Percentiles rank a stretch among this genome's conserved stretches.
Evolutionary conservation across 2,329 filamentous ascomycete species (phyloP).

Genomic region (Talaromyces amestolkiae): DNA sequence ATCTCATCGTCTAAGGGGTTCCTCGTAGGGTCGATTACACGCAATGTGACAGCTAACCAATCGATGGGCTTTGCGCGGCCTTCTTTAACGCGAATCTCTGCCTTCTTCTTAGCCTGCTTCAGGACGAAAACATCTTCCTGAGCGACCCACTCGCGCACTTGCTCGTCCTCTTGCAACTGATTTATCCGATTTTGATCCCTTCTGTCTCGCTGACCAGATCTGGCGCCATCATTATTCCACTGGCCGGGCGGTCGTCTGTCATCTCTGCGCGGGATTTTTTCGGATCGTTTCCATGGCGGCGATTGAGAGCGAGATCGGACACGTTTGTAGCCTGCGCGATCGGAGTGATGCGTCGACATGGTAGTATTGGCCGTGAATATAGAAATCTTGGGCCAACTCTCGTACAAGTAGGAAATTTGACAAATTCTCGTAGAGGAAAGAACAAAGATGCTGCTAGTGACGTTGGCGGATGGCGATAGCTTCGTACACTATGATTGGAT

Average conservation of each 20-base stretch:
- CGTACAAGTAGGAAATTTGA: neutral
- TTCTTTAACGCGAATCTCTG: constrained; percentile 88
- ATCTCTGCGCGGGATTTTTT: constrained; percentile 36
- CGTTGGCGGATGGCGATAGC: constrained; percentile 14
- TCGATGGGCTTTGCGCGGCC: constrained; percentile 89
- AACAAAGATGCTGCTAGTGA: neutral
- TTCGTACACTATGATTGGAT: constrained; percentile 21
- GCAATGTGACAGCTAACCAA: constrained; percentile 85
- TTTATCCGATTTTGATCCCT: constrained; percentile 49
- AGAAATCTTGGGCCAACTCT: neutral
- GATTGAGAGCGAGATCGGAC: constrained; percentile 43
- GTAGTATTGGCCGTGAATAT: neutral
- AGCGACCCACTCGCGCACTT: constrained; percentile 79
- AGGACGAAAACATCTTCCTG: constrained; percentile 95
- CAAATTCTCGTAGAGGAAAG: neutral
- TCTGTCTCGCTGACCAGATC: constrained; percentile 30
- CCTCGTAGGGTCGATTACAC: constrained; percentile 80
- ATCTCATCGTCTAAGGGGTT: constrained; percentile 80
- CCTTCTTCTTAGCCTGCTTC: constrained; percentile 97
- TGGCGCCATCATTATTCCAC: constrained; percentile 24
- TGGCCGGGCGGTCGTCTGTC: constrained; percentile 29
- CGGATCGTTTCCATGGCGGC: constrained; percentile 38
- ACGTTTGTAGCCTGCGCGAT: constrained; percentile 38
- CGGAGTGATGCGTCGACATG: constrained; percentile 37
- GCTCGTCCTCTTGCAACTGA: constrained; percentile 69